Conservation (phyloP, 148 eudicot species). For the Spergularia bocconei region DNA sequence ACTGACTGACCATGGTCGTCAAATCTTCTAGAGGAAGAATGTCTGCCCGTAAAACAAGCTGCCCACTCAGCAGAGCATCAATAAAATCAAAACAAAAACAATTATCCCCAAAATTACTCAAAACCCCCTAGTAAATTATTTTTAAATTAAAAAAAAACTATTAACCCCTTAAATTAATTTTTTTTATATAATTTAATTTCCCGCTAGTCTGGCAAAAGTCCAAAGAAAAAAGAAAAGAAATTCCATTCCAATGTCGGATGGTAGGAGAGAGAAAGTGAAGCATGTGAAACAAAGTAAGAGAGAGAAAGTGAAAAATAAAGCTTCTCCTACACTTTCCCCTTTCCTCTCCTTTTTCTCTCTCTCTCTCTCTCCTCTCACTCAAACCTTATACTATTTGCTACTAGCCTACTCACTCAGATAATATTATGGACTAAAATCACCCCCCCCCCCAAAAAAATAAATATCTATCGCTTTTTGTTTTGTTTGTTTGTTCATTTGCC, state of each 20-base stretch:
- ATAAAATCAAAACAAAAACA: background rate
- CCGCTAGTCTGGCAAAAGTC: constrained; percentile 1
- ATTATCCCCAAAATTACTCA: constrained; percentile 7
- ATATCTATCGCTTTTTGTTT: background rate
- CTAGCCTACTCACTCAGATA: background rate
- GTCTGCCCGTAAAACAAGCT: constrained; percentile 18
- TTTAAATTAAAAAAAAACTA: background rate
- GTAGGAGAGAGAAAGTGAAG: constrained; percentile 10
- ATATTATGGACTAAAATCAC: constrained; percentile 19
- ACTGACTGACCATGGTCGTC: background rate
- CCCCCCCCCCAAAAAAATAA: too few species aligned
- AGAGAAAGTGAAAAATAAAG: constrained; percentile 21
- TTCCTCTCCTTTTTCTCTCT: constrained; percentile 25
- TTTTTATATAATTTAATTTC: background rate
- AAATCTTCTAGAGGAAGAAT: constrained; percentile 24
- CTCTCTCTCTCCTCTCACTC: constrained; percentile 11
- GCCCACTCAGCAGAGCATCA: background rate
- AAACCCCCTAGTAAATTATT: background rate
- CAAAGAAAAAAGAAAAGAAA: constrained; percentile 13
- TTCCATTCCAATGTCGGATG: constrained; percentile 28
- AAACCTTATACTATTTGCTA: background rate
- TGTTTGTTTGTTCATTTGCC: background rate
- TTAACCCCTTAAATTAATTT: background rate
- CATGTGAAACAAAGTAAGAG: constrained; percentile 10
- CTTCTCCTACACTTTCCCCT: constrained; percentile 31